Conservation (phyloP, 768 basidiomycete genomes). For the Leccinellum albellum region DNA sequence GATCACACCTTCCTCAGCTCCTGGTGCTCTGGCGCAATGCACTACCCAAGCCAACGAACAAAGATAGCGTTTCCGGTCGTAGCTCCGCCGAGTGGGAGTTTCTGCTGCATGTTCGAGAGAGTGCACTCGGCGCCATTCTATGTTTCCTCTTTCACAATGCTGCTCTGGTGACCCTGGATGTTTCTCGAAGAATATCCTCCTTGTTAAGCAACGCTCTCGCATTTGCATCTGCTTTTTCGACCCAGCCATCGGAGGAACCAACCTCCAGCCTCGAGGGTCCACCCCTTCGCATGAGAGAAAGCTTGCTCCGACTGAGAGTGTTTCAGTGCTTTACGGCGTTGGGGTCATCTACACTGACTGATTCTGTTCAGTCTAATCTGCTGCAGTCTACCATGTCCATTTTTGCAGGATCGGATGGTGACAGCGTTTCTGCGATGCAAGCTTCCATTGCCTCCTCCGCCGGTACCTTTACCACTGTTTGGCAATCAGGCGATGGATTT, state of each 20-base stretch:
- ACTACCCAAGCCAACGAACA: constrained; percentile 88
- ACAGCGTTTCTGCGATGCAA: constrained; percentile 79
- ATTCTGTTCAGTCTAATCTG: constrained; percentile 75
- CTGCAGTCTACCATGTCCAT: constrained; percentile 77
- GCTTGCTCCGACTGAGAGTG: constrained; percentile 76
- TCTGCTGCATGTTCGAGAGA: constrained; percentile 85
- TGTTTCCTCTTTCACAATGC: constrained; percentile 84
- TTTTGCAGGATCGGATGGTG: constrained; percentile 85
- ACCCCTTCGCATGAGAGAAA: constrained; percentile 72
- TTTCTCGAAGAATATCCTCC: constrained; percentile 82
- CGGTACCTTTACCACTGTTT: constrained; percentile 79
- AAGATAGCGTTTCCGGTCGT: constrained; percentile 68
- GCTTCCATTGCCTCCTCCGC: constrained; percentile 86
- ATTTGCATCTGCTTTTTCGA: constrained; percentile 82
- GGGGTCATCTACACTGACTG: constrained; percentile 74
- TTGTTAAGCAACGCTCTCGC: constrained; percentile 86
- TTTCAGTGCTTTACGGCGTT: constrained; percentile 87
- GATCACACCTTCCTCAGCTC: constrained; percentile 88
- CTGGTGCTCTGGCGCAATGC: constrained; percentile 97
- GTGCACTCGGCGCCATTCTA: constrained; percentile 82
- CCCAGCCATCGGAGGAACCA: constrained; percentile 63
- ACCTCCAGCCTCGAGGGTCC: constrained; percentile 42
- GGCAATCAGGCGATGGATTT: constrained; percentile 86
- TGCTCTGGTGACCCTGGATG: constrained; percentile 82
- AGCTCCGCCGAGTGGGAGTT: constrained; percentile 84